Evolutionary conservation across 148 eudicot species (phyloP).

Genomic region (Cornus florida): DNA sequence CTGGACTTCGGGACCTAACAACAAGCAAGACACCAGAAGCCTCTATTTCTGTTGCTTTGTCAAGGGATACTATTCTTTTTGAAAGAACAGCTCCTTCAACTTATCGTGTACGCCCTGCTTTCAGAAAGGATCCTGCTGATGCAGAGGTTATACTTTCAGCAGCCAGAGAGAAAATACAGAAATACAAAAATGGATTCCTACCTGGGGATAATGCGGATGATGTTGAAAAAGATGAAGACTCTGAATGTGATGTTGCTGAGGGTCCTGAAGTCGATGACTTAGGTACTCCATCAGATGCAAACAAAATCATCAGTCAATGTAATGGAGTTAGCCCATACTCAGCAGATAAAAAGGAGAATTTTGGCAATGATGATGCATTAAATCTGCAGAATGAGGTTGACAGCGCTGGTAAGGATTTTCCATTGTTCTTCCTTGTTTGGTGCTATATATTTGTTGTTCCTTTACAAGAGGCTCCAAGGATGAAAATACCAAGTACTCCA

Average conservation of each 20-base stretch:
- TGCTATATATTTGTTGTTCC: not conserved
- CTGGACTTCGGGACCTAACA: slow-evolving; percentile 60
- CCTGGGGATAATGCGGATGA: slow-evolving; percentile 51
- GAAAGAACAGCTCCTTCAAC: slow-evolving; percentile 70
- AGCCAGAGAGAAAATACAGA: slow-evolving; percentile 53
- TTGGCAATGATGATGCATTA: slow-evolving; percentile 10
- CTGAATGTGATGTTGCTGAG: slow-evolving; percentile 54
- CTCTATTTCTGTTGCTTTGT: slow-evolving; percentile 67
- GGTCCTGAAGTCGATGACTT: slow-evolving; percentile 49
- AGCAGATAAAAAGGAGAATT: slow-evolving; percentile 28
- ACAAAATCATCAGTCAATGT: slow-evolving; percentile 17
- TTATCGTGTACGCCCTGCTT: slow-evolving; percentile 50
- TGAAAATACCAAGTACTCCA: slow-evolving; percentile 17
- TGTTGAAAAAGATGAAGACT: slow-evolving; percentile 56
- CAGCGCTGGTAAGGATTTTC: slow-evolving; percentile 25
- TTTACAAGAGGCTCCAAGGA: not conserved
- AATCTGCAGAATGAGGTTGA: slow-evolving; percentile 20
- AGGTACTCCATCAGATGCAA: slow-evolving; percentile 33
- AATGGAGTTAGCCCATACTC: slow-evolving; percentile 26
- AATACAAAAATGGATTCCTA: slow-evolving; percentile 43
- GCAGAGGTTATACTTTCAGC: slow-evolving; percentile 49
- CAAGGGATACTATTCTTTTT: slow-evolving; percentile 59
- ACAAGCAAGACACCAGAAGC: slow-evolving; percentile 73
- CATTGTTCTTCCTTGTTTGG: not conserved
- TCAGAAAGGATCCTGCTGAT: slow-evolving; percentile 63